Evolutionary conservation across 805 yeast genomes (phyloP).

Genomic region (Kodamaea laetipori): DNA sequence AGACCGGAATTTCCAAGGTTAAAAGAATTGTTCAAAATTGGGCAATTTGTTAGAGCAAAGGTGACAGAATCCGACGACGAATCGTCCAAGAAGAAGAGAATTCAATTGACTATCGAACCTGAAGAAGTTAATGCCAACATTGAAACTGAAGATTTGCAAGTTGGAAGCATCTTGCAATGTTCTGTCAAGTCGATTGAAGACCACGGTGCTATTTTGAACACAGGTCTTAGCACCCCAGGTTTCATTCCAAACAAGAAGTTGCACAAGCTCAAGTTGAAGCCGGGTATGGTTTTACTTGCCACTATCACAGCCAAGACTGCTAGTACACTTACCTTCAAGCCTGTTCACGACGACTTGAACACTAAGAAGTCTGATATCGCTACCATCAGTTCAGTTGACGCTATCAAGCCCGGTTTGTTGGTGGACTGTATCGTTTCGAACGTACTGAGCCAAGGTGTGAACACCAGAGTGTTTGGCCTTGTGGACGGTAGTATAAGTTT

Average conservation of each 20-base stretch:
- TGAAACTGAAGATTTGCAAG: constrained; percentile 62
- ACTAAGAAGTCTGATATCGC: constrained; percentile 51
- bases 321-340: constrained; percentile 61
- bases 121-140: constrained; percentile 62
- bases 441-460: constrained; percentile 60
- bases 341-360: constrained; percentile 39
- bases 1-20: constrained; percentile 57
- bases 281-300: constrained; percentile 73
- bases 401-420: constrained; percentile 81
- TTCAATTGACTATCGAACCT: constrained; percentile 76
- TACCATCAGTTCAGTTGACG: constrained; percentile 70
- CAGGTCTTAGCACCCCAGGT: constrained; percentile 66
- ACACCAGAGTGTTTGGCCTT: constrained; percentile 74
- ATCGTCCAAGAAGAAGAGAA: constrained; percentile 53
- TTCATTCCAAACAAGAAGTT: constrained; percentile 64
- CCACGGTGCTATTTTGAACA: constrained; percentile 79
- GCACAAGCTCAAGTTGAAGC: constrained; percentile 26
- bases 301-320: constrained; percentile 48
- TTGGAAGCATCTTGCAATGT: constrained; percentile 72
- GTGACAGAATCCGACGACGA: constrained; percentile 48
- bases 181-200: constrained; percentile 83
- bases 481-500: constrained; percentile 70
- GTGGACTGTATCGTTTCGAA: constrained; percentile 74
- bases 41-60: constrained; percentile 85
- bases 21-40: constrained; percentile 56